Percentiles rank a stretch among this genome's conserved stretches.
Conservation (phyloP, 257 asterid genomes). For the Fraxinus cuspidata region DNA sequence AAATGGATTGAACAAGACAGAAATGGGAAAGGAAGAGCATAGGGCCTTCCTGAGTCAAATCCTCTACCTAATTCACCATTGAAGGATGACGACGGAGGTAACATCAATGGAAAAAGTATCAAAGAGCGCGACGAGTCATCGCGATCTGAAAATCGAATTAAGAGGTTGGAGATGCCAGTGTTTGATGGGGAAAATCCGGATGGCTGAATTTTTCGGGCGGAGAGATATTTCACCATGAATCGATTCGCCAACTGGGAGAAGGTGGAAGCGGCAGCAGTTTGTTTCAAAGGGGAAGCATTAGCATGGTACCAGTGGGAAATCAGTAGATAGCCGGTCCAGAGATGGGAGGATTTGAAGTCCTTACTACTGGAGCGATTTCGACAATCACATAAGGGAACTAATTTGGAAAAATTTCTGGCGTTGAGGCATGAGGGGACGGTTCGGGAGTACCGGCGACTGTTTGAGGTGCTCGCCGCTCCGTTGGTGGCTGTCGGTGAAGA, state of each 20-base stretch:
- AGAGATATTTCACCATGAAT: background rate
- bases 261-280: background rate
- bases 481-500: background rate
- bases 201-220: background rate
- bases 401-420: background rate
- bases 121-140: accelerated
- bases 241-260: background rate
- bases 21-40: no score
- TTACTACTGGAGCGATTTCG: background rate
- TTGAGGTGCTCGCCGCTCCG: background rate
- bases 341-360: background rate
- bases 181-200: background rate
- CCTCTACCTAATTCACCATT: no score
- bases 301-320: background rate
- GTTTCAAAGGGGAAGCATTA: background rate
- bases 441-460: background rate
- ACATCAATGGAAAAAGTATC: accelerated
- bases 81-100: slow-evolving; percentile 14
- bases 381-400: background rate
- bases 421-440: background rate
- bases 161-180: background rate
- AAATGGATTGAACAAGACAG: no score
- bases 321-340: background rate
- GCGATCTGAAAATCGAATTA: no score
- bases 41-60: no score